These are phyloP conservation scores for Whalleya microplaca DNA, from an alignment of 2,329 filamentous ascomycete genomes.

Conservation along the genomic window DNA sequence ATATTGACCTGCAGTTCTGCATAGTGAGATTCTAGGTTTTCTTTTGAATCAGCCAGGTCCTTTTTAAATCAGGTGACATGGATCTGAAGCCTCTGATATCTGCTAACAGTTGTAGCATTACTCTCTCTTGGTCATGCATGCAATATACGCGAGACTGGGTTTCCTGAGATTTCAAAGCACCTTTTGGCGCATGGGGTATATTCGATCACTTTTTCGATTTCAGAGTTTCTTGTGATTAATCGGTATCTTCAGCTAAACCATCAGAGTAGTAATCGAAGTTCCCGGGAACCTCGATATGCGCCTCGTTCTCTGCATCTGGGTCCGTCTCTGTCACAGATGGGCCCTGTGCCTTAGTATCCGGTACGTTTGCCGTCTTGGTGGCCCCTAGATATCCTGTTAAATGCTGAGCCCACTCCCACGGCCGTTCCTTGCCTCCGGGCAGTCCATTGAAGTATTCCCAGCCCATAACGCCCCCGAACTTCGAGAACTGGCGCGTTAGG, in stretches of 20 bases:
- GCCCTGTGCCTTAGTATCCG: neutral
- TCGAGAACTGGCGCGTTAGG: constrained; percentile 61
- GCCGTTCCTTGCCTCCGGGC: constrained; percentile 59
- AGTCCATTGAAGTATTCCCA: constrained; percentile 84
- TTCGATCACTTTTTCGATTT: neutral
- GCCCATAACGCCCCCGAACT: constrained; percentile 80
- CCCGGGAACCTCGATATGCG: constrained; percentile 17
- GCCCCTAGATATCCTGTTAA: constrained; percentile 53
- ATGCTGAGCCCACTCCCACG: constrained; percentile 74
- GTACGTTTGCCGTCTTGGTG: neutral
- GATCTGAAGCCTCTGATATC: neutral
- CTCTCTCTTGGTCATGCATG: neutral
- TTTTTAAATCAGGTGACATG: neutral
- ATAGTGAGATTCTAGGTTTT: too few species aligned
- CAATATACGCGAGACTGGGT: neutral
- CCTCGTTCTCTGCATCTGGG: constrained; percentile 21
- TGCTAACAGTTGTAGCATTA: neutral
- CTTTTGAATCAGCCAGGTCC: too few species aligned
- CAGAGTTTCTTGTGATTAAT: constrained; percentile 1
- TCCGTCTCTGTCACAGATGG: constrained; percentile 17
- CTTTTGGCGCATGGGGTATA: neutral
- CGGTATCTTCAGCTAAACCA: constrained; percentile 24
- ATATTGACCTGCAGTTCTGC: too few species aligned
- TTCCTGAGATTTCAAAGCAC: neutral
- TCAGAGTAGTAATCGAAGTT: constrained; percentile 36